Evolutionary conservation across 2,329 filamentous ascomycete genomes (phyloP), one percentile per base, ranked within the genome.

Genomic region (Dactylellina haptotyla): DNA sequence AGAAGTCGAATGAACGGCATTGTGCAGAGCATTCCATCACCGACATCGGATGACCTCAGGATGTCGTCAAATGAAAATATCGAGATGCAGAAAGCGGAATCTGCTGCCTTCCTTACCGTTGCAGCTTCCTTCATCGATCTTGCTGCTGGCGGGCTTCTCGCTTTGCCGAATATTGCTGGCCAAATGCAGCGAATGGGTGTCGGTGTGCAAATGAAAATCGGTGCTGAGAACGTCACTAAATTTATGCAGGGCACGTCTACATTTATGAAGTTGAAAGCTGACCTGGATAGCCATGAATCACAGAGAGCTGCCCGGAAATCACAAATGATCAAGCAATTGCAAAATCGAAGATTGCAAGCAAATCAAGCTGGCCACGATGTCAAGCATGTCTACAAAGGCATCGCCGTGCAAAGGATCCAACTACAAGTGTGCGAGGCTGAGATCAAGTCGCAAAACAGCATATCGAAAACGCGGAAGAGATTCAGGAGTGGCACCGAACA

Each of bases 291-390:
- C 20, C 30, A 62, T 9, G 34, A 50, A 10, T 34, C 58, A 3
- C 16, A n/a, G 10, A 50, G 37, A 12, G 57, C 63, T 14, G 63
- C 46, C 12, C 34, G 53, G 18, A 71, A 53, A 54, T 45, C 50
- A 8, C 25, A 34, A 2, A n/a, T 75, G 10, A 23, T 75, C 9
- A 48, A 66, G 6, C 77, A 78, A 58, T 66, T 79, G 1, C 78
- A 80, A 50, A 79, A 80, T 3, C 75, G 79, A 3, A 12, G 65
- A 12, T 59, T 75, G 12, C 74, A 78, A 56, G 77, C 77, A 25
- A 81, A 81, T 66, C 56, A 57, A 3, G 64, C 64, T 1, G 80
- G 79, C 0, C 34, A 54, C 20, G 80, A 81, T 18, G 75, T 81
- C 73, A 78, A 77, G 56, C 34, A 45, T 10, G 75, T 78, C 46